Evolutionary conservation across 495 filamentous ascomycete species (phyloP).

Genomic region (Terfezia claveryi): DNA sequence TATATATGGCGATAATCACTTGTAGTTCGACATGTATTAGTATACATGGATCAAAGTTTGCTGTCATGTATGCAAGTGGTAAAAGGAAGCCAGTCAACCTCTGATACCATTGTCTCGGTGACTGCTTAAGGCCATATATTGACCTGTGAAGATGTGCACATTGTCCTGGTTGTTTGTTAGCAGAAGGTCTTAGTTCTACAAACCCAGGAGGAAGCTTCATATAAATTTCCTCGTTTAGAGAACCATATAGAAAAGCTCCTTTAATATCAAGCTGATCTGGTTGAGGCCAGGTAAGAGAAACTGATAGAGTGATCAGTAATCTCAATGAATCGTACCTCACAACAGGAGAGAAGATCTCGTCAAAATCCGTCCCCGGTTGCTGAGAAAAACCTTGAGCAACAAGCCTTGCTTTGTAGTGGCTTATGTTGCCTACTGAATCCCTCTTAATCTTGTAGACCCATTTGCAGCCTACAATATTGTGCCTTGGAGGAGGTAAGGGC

Average conservation of each 20-base stretch:
- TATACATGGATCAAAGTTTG: slow-evolving; percentile 4
- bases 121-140: too few relatives aligned
- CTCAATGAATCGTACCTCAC: neutral
- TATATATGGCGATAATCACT: neutral
- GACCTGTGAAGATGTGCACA: neutral
- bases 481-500: neutral
- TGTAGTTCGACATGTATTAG: neutral
- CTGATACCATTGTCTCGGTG: slow-evolving; percentile 2
- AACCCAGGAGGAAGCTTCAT: slow-evolving; percentile 7
- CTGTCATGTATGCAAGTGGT: neutral
- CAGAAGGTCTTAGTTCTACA: too few relatives aligned
- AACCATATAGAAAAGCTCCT: too few relatives aligned
- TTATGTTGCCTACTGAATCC: too few relatives aligned
- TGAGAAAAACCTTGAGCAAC: too few relatives aligned
- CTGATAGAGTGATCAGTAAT: slow-evolving; percentile 4
- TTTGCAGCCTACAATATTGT: slow-evolving; percentile 1
- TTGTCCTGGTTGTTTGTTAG: neutral
- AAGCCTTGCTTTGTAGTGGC: too few relatives aligned
- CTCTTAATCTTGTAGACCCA: neutral
- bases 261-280: too few relatives aligned
- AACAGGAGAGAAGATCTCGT: too few relatives aligned
- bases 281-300: neutral
- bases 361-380: too few relatives aligned
- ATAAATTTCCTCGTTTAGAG: slow-evolving; percentile 1
- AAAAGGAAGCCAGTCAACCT: slow-evolving; percentile 1